A percentile compares a stretch with the other conserved stretches of the same genome.
Conservation (phyloP, 768 basidiomycete species). For the Boletus edulis region DNA sequence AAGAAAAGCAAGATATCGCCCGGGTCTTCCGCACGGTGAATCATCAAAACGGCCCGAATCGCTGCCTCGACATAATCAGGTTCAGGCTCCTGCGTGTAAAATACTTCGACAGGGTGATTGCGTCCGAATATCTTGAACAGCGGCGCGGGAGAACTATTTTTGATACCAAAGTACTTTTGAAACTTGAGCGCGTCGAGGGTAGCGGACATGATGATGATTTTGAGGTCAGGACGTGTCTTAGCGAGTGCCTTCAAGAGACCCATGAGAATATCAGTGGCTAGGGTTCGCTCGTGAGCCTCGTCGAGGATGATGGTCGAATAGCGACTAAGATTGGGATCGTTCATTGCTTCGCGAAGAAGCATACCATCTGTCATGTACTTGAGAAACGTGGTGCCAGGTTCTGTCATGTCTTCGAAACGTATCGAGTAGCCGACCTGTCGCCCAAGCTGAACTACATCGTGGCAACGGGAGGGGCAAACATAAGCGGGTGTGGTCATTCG, state of each 20-base stretch:
- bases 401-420: slow-evolving; percentile 84
- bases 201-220: slow-evolving; percentile 98
- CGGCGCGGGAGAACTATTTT: slow-evolving; percentile 49
- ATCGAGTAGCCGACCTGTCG: slow-evolving; percentile 97
- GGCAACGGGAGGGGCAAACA: background rate
- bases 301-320: slow-evolving; percentile 99
- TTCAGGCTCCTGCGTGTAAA: slow-evolving; percentile 90
- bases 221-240: slow-evolving; percentile 80
- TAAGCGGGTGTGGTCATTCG: background rate
- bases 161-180: slow-evolving; percentile 84
- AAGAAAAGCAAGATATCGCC: slow-evolving; percentile 94
- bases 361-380: slow-evolving; percentile 99
- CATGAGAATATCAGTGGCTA: slow-evolving; percentile 98
- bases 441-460: slow-evolving; percentile 74
- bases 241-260: slow-evolving; percentile 87
- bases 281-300: slow-evolving; percentile 97
- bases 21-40: slow-evolving; percentile 91
- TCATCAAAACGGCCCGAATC: slow-evolving; percentile 94
- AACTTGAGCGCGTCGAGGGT: slow-evolving; percentile 97
- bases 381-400: slow-evolving; percentile 91
- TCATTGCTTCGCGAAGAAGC: slow-evolving; percentile 98
- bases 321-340: slow-evolving; percentile 81
- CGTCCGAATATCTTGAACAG: slow-evolving; percentile 90
- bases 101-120: slow-evolving; percentile 94
- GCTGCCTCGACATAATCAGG: slow-evolving; percentile 97